phyloP scores from a whole-genome alignment of 305 asterid species.

The Stenogyne calaminthoides region DNA sequence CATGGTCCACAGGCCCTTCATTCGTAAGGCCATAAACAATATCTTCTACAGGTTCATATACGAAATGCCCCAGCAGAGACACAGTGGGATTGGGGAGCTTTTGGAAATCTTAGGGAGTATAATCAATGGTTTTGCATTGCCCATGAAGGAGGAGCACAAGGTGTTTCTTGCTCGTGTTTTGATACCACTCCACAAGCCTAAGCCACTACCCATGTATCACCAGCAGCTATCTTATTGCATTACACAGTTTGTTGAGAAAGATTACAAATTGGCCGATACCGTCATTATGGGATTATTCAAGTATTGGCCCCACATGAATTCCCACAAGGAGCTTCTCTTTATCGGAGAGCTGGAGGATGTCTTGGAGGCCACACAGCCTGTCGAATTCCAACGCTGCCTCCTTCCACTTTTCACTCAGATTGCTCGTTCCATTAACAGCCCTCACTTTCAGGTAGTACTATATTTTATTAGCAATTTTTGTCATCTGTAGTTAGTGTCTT shows the following conservation, averaged over 20 bases:
- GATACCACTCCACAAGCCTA: slow-evolving; percentile 87
- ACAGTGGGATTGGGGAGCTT: slow-evolving; percentile 82
- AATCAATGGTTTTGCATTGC: slow-evolving; percentile 89
- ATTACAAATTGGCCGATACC: slow-evolving; percentile 67
- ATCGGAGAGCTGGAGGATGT: slow-evolving; percentile 87
- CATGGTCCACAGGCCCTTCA: slow-evolving; percentile 94
- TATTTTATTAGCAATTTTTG: too few species aligned
- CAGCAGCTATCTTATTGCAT: slow-evolving; percentile 78
- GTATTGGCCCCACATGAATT: slow-evolving; percentile 82
- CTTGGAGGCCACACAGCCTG: slow-evolving; percentile 72
- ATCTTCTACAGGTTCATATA: slow-evolving; percentile 76
- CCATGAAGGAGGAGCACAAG: slow-evolving; percentile 97
- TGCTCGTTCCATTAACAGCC: slow-evolving; percentile 73
- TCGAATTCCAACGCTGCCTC: slow-evolving; percentile 76
- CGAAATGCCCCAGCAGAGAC: slow-evolving; percentile 60
- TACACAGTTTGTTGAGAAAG: slow-evolving; percentile 85
- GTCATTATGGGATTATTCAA: slow-evolving; percentile 83
- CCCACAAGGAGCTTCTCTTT: slow-evolving; percentile 83
- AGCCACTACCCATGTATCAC: slow-evolving; percentile 61
- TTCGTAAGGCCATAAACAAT: slow-evolving; percentile 81
- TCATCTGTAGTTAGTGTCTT: too few species aligned
- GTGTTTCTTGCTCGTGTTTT: slow-evolving; percentile 76
- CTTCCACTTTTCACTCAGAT: slow-evolving; percentile 81
- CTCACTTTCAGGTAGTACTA: slow-evolving; percentile 86
- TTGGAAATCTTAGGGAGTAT: slow-evolving; percentile 93